Evolutionary conservation across 768 basidiomycete genomes (phyloP).

Genomic region (Pleurotus giganteus): DNA sequence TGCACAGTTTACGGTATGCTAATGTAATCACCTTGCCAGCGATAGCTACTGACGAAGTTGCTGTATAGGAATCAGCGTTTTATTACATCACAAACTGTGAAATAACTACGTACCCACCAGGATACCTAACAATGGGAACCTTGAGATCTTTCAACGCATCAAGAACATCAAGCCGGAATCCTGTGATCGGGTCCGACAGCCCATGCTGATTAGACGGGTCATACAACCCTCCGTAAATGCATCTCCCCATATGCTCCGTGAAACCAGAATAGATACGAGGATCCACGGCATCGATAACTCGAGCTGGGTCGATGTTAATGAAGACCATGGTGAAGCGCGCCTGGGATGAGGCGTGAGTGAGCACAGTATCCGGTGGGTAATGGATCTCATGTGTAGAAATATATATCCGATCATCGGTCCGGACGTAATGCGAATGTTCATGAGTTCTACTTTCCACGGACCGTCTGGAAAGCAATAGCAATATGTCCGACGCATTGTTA

Average conservation of each 20-base stretch:
- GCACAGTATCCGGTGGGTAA: no score
- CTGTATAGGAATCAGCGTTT: conserved; percentile 17
- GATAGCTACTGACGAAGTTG: conserved; percentile 54
- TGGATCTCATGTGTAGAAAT: no score
- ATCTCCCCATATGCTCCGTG: conserved; percentile 59
- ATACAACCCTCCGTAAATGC: conserved; percentile 52
- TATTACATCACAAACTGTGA: neutral
- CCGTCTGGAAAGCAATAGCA: no score
- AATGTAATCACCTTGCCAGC: conserved; percentile 41
- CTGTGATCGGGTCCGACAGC: conserved; percentile 36
- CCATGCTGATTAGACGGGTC: conserved; percentile 34
- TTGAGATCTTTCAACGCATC: conserved; percentile 43
- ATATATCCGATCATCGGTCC: neutral
- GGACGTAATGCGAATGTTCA: no score
- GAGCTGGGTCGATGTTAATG: conserved; percentile 41
- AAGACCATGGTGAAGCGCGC: neutral
- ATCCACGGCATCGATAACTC: conserved; percentile 40
- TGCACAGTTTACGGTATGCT: neutral
- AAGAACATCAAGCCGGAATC: conserved; percentile 51
- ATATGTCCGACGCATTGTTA: no score
- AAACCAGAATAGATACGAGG: conserved; percentile 59
- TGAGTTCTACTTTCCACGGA: no score
- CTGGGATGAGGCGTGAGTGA: neutral
- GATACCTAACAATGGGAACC: conserved; percentile 49
- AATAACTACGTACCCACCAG: conserved; percentile 39